Conservation (phyloP, 2,329 filamentous ascomycete genomes). For the Trichoderma sp. region DNA sequence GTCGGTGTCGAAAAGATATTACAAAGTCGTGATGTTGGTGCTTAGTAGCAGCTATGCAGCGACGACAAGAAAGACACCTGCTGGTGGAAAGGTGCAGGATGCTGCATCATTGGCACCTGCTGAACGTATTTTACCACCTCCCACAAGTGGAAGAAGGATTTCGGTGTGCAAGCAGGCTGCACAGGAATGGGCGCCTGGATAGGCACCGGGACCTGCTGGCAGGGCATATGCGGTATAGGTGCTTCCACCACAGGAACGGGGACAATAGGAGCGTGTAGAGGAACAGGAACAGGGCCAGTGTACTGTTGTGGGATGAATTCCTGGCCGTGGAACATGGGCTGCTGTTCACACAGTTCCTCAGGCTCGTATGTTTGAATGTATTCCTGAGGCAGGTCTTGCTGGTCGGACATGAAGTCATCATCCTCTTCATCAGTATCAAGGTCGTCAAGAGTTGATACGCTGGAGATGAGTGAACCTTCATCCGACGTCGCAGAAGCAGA, state of each 20-base stretch:
- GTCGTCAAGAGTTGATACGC: conserved; percentile 55
- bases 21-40: neutral
- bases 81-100: conserved; percentile 54
- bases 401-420: conserved; percentile 49
- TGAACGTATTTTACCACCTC: conserved; percentile 57
- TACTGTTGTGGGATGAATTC: conserved; percentile 52
- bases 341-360: conserved; percentile 46
- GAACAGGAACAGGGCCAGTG: conserved; percentile 43
- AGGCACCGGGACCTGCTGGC: conserved; percentile 36
- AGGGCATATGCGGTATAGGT: conserved; percentile 33
- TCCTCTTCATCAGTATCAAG: conserved; percentile 36
- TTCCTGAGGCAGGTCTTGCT: conserved; percentile 44
- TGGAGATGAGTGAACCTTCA: conserved; percentile 58
- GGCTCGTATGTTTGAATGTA: conserved; percentile 48
- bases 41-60: conserved; percentile 54
- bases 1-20: neutral
- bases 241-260: conserved; percentile 16
- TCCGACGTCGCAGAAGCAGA: conserved; percentile 55
- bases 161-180: conserved; percentile 45
- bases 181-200: conserved; percentile 41
- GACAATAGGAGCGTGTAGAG: conserved; percentile 31
- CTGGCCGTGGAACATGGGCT: conserved; percentile 45
- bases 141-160: conserved; percentile 54
- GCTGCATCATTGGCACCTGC: conserved; percentile 50
- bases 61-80: conserved; percentile 55